phyloP scores from a whole-genome alignment of 179 eudicot genomes.

The Heliamphora pulchella region DNA sequence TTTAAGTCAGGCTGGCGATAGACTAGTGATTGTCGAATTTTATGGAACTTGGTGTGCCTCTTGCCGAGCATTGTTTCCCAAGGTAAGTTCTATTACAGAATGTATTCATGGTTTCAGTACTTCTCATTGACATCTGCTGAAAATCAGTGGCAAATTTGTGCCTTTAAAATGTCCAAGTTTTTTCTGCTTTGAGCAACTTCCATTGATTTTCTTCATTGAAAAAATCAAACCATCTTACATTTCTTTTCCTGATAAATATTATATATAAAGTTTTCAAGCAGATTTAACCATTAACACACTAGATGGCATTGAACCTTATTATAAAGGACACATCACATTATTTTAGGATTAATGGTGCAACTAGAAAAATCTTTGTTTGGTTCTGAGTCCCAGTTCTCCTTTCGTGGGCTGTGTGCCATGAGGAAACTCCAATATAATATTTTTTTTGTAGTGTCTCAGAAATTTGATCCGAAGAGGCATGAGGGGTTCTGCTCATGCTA shows the following conservation, averaged over 20 bases:
- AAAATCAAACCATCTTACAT: not conserved
- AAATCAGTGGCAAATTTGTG: not conserved
- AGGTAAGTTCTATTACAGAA: conserved; percentile 39
- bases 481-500: not conserved
- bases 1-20: conserved; percentile 81
- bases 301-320: not conserved
- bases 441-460: not conserved
- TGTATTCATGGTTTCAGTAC: not conserved
- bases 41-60: conserved; percentile 99
- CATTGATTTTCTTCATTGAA: not conserved
- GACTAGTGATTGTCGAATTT: conserved; percentile 83
- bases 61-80: conserved; percentile 94
- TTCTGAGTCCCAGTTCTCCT: not conserved
- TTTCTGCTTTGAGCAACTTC: not conserved
- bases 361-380: not conserved
- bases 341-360: not conserved
- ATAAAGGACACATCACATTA: not conserved
- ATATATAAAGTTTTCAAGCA: not conserved
- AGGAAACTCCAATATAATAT: not conserved
- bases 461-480: not conserved
- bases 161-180: not conserved
- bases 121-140: not conserved
- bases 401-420: not conserved
- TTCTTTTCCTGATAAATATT: not conserved
- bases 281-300: not conserved